Evolutionary conservation across 257 asterid species (phyloP).

Genomic region (Solanum raphanifolium): DNA sequence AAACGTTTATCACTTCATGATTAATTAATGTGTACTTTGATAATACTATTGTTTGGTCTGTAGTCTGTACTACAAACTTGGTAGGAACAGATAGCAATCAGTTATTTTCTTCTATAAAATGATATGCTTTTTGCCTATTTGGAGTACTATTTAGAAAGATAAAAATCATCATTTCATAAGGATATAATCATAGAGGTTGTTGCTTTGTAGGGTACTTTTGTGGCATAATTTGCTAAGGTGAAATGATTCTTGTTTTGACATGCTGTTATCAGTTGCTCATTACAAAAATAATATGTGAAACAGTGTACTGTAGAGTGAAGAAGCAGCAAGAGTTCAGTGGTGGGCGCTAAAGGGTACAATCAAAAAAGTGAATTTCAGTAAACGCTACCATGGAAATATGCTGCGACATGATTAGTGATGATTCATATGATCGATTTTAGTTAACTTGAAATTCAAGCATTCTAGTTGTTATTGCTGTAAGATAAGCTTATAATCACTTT

Average conservation of each 20-base stretch:
- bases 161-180: neutral
- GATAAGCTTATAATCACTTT: neutral
- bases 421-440: neutral
- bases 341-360: neutral
- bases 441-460: neutral
- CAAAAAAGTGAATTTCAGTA: neutral
- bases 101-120: neutral
- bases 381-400: neutral
- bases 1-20: neutral
- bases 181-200: neutral
- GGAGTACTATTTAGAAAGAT: neutral
- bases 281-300: neutral
- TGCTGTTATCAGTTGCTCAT: neutral
- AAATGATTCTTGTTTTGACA: neutral
- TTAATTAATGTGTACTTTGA: neutral
- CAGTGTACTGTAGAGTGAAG: neutral
- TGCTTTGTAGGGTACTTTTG: neutral
- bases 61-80: neutral
- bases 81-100: neutral
- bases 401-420: neutral
- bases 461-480: neutral
- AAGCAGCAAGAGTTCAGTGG: neutral
- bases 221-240: neutral
- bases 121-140: neutral
- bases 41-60: neutral